Base-by-base conservation (phyloP, 225 moss, liverwort and hornwort genomes). In the Polytrichum commune region DNA sequence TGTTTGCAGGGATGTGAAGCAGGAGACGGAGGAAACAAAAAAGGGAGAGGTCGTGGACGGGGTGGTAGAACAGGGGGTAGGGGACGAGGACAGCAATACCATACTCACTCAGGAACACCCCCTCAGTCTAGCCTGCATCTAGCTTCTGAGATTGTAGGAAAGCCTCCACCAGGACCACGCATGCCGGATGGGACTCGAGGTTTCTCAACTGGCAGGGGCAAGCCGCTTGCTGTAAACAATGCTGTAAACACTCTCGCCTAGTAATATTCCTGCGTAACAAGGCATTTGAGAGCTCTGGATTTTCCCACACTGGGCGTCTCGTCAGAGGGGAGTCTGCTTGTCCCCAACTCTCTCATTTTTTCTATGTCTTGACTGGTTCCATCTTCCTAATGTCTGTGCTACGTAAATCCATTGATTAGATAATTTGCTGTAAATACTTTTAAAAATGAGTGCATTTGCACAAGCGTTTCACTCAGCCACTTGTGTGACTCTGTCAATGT, bases 161-260 rank as follows among this genome's bases (percentile, higher is more conserved):
- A 93, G 83, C 95, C 92, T 13, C 98, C 98, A 53, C 98, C 98
- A 29, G 95, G 98, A 62, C 98, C 98, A 19, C 93, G 98, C 54
- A 98, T 98, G 98, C 98, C 98, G 56, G 98, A 98, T 82, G 98
- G 98, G 53, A 95, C 98, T 1, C 83, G 98, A 57, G 98, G 98
- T 5, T 98, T 98, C 63, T 84, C 92, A 18, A 74, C 87, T 18
- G 98, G 98, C 60, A 91, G 98, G 79, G 98, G 98, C 74, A 98
- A 89, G 85, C 64, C 69, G 62, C 77, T 79, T 70, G 81, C 75
- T 46, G 62, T 75, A 18, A 75, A 69, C 61, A 75, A 46, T 62
- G 62, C 75, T 68, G 79, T 73, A 53, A 88, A 88, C 79, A 82
- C 61, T 70, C 61, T 71, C 60, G 75, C 76, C 26, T 84, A 87